Base-by-base conservation (phyloP, 2,329 filamentous ascomycete species). In the Colletotrichum higginsianum region DNA sequence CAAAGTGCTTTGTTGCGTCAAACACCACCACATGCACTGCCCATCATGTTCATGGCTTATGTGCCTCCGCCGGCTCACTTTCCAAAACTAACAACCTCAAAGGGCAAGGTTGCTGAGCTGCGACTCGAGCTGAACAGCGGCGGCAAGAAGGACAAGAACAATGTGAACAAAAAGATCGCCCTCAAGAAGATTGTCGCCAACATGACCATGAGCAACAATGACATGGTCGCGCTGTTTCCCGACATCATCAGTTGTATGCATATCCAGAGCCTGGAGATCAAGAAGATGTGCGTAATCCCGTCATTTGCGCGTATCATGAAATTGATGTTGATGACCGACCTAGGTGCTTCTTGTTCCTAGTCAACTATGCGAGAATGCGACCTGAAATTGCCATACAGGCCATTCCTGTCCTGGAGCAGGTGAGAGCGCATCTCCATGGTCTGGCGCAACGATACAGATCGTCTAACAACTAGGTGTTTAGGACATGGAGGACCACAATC, bases 161-260 rank as follows among this genome's bases (percentile, higher is more conserved):
- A 94, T 84, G 89, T 92, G 55, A 91, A 91, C 75, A 99, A 98
- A 88, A 98, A 98, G 89, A 97, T 98, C 80, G 95, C 96, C 13
- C 88, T 99, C 74, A 99, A 99, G 89, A 98, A 98, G 88, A 98
- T 99, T 77, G 96, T 99, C 77, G 96, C 96, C 81, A 99, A 99
- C 82, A 99, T 99, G 96, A 99, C 96, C 75, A 99, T 99, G 96
- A 98, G 96, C 89, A 99, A 99, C 85, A 99, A 98, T 80, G 96
- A 99, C 83, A 99, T 99, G 96, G 93, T 98, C 66, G 95, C 94
- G 49, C 87, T 99, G 63, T 99, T 99, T 77, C 95, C 96, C 21
- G 96, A 99, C 80, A 93, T 99, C 72, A 94, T 99, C 77, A 91
- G 88, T 74, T 98, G 96, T 86, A 99, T 99, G 96, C 91, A 94